Evolutionary conservation across 805 yeast genomes (phyloP).

Genomic region (Myxozyma neglecta): DNA sequence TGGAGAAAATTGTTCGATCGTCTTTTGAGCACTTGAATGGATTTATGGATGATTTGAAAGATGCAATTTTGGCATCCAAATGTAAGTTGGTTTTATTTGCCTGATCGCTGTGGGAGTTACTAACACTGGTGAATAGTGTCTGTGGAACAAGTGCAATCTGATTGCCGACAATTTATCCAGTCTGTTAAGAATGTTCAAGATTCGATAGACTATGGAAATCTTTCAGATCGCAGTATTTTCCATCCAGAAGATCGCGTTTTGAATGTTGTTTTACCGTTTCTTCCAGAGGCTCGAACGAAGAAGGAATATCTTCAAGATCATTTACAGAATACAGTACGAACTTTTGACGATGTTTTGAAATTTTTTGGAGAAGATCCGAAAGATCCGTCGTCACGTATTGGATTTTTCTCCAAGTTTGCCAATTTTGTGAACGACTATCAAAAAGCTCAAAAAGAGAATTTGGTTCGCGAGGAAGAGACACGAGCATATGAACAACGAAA

Average conservation of each 20-base stretch:
- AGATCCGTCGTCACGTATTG: slow-evolving; percentile 64
- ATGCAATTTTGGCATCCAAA: slow-evolving; percentile 62
- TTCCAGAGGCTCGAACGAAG: slow-evolving; percentile 75
- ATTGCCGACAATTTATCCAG: slow-evolving; percentile 63
- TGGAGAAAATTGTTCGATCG: slow-evolving; percentile 82
- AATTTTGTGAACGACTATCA: slow-evolving; percentile 76
- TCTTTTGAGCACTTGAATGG: slow-evolving; percentile 75
- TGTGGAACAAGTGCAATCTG: slow-evolving; percentile 75
- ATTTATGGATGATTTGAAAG: slow-evolving; percentile 69
- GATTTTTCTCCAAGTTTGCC: slow-evolving; percentile 78
- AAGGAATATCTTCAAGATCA: slow-evolving; percentile 65
- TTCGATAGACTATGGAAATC: slow-evolving; percentile 77
- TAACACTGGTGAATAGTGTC: slow-evolving; percentile 45
- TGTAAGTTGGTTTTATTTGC: slow-evolving; percentile 24
- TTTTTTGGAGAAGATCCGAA: slow-evolving; percentile 86
- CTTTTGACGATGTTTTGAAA: slow-evolving; percentile 70
- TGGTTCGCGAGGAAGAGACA: slow-evolving; percentile 78
- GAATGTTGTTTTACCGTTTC: slow-evolving; percentile 57
- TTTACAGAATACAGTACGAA: slow-evolving; percentile 58
- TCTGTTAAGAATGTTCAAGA: slow-evolving; percentile 67
- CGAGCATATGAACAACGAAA: slow-evolving; percentile 70
- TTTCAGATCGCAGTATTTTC: slow-evolving; percentile 72
- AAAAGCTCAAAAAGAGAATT: slow-evolving; percentile 75
- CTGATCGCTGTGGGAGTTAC: too few relatives aligned
- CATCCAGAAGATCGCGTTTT: slow-evolving; percentile 84